A percentile compares a stretch with the other conserved stretches of the same genome.
These are phyloP conservation scores for Solanum habrochaites DNA, from an alignment of 257 asterid genomes.

Conservation along the genomic window DNA sequence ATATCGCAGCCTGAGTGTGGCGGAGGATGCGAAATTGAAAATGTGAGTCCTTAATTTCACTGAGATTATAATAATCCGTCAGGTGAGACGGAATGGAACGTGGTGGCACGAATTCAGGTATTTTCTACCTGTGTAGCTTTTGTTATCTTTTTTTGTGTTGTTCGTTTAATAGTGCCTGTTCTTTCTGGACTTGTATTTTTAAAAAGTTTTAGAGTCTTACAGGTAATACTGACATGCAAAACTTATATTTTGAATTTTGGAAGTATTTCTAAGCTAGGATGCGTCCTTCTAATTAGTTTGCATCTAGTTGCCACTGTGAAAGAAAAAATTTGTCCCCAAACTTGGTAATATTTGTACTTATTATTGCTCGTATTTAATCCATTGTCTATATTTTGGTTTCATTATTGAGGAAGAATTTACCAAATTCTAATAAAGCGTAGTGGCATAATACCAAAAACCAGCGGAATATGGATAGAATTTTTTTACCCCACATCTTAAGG, in stretches of 20 bases:
- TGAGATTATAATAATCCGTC: constrained; percentile 78
- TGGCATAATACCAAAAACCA: not conserved
- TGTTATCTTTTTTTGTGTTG: not conserved
- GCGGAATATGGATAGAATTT: not conserved
- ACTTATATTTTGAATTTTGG: not conserved
- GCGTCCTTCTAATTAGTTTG: not conserved
- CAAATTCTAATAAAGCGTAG: not conserved
- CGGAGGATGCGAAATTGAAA: constrained; percentile 11
- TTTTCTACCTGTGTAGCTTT: not conserved
- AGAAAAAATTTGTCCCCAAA: not conserved
- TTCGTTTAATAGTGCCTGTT: not conserved
- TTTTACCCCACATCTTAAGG: not conserved
- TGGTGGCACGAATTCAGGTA: constrained; percentile 71
- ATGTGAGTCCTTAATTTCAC: constrained; percentile 20
- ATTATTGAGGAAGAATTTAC: not conserved
- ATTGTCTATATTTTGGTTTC: not conserved
- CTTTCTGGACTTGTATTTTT: not conserved
- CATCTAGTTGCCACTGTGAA: not conserved
- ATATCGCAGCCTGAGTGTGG: constrained; percentile 4
- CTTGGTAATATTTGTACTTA: not conserved
- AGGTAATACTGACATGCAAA: not conserved
- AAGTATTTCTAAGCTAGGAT: not conserved
- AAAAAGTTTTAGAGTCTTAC: not conserved
- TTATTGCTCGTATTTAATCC: not conserved
- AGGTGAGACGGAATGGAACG: constrained; percentile 96